A percentile compares a stretch with the other conserved stretches of the same genome.
Evolutionary conservation across 805 yeast species (phyloP).

Genomic region (Candida insectorum): DNA sequence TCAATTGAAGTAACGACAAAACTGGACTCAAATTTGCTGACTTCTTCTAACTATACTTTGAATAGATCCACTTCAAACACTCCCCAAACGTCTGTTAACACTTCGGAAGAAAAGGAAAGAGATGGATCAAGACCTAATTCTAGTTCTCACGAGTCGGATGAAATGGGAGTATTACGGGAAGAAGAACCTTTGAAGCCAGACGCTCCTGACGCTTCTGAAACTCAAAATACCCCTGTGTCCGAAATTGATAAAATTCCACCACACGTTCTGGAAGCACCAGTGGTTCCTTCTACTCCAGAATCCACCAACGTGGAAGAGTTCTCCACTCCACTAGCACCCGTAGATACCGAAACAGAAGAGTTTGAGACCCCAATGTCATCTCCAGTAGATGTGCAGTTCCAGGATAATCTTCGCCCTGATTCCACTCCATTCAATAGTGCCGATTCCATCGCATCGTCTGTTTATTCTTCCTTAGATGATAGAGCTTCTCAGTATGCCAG

Average conservation of each 20-base stretch:
- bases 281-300: slow-evolving; percentile 7
- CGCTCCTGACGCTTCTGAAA: no score
- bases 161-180: no score
- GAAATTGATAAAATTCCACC: neutral
- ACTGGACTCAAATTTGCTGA: slow-evolving; percentile 10
- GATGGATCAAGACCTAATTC: slow-evolving; percentile 7
- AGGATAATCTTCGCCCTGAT: no score
- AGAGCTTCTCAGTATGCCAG: neutral
- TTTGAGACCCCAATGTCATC: slow-evolving; percentile 2
- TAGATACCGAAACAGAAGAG: neutral
- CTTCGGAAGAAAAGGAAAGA: slow-evolving; percentile 7
- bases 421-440: no score
- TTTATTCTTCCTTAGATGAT: slow-evolving; percentile 4
- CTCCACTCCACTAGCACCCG: slow-evolving; percentile 4
- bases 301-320: slow-evolving; percentile 3
- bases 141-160: neutral
- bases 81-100: slow-evolving; percentile 11
- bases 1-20: slow-evolving; percentile 5
- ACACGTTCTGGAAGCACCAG: neutral
- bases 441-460: slow-evolving; percentile 2
- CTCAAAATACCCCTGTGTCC: no score
- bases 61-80: slow-evolving; percentile 13
- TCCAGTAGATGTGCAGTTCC: slow-evolving; percentile 1
- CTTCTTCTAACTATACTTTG: slow-evolving; percentile 7
- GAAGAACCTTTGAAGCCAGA: no score